A percentile compares a stretch with the other conserved stretches of the same genome.
Evolutionary conservation across 768 basidiomycete species (phyloP).

Genomic region (Leucocoprinus birnbaumii): DNA sequence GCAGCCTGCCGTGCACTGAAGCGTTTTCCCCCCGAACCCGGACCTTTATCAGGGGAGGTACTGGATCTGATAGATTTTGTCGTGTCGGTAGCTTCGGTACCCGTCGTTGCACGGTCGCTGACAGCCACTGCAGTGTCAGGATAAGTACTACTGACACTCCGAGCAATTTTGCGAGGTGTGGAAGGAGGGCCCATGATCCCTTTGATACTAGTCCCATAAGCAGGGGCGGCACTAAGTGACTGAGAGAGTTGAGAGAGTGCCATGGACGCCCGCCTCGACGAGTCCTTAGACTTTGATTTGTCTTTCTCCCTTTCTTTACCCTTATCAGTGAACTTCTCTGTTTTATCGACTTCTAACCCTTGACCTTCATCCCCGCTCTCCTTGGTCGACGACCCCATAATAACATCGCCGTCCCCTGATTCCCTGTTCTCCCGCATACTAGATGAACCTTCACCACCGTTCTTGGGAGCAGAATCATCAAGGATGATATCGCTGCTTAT

Average conservation of each 20-base stretch:
- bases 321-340: constrained; percentile 2
- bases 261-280: constrained; percentile 53
- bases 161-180: constrained; percentile 33
- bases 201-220: constrained; percentile 27
- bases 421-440: constrained; percentile 6
- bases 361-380: constrained; percentile 10
- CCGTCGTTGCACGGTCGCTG: constrained; percentile 17
- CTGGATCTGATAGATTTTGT: neutral
- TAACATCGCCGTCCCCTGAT: constrained; percentile 13
- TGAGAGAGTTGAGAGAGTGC: constrained; percentile 61
- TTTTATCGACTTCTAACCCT: constrained; percentile 13
- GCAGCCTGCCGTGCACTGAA: constrained; percentile 32
- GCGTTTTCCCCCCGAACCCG: constrained; percentile 16
- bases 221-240: constrained; percentile 51
- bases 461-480: constrained; percentile 11
- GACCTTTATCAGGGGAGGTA: neutral
- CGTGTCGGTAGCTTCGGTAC: constrained; percentile 13
- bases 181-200: constrained; percentile 47
- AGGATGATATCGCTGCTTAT: constrained; percentile 16
- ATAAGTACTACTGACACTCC: constrained; percentile 39
- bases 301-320: constrained; percentile 30
- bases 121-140: constrained; percentile 23
- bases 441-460: neutral
- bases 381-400: constrained; percentile 15
- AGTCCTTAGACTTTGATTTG: constrained; percentile 29